Conservation (phyloP, 2,329 filamentous ascomycete species). For the Aspergillus sp. region DNA sequence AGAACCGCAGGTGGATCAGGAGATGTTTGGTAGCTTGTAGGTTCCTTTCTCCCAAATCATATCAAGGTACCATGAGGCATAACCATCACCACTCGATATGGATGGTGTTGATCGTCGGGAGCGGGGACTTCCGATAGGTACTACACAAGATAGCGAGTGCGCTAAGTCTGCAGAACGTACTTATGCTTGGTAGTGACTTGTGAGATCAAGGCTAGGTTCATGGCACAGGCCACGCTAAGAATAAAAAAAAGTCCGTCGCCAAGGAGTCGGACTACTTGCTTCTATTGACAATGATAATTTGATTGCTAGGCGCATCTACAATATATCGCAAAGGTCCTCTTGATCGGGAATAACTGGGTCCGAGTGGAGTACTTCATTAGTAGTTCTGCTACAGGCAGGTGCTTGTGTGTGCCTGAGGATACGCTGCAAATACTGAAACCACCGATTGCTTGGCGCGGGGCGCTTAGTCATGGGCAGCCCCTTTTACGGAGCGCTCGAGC, state of each 20-base stretch:
- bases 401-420: not conserved
- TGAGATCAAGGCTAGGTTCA: not conserved
- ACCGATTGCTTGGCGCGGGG: conserved; percentile 20
- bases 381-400: too few relatives aligned
- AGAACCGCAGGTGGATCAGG: not conserved
- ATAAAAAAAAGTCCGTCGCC: too few relatives aligned
- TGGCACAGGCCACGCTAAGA: too few relatives aligned
- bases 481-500: conserved; percentile 34
- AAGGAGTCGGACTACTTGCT: too few relatives aligned
- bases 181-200: not conserved
- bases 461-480: conserved; percentile 39
- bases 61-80: not conserved
- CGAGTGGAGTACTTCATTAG: not conserved
- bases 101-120: not conserved
- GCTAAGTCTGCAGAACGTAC: not conserved
- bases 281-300: too few relatives aligned
- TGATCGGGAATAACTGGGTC: not conserved
- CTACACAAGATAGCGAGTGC: not conserved
- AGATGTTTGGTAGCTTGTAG: not conserved
- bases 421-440: conserved; percentile 18
- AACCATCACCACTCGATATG: not conserved
- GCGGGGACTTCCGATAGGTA: conserved; percentile 1
- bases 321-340: not conserved
- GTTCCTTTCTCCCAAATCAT: not conserved
- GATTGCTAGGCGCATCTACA: too few relatives aligned